phyloP scores from a whole-genome alignment of 2,329 filamentous ascomycete species.

The Diaporthe ilicicola region DNA sequence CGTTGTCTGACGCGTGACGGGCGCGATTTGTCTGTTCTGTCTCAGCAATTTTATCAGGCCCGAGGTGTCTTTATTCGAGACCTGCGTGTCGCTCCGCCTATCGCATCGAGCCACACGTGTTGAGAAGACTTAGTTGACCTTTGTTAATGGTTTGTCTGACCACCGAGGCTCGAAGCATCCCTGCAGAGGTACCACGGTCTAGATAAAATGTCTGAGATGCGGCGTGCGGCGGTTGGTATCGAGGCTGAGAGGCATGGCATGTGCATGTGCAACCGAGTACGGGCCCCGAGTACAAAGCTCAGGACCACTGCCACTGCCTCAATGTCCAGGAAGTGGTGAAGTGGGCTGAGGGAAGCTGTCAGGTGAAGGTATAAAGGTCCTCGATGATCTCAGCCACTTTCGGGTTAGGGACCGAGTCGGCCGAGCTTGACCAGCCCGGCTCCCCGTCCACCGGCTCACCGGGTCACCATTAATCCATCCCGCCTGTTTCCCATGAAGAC shows the following conservation, averaged over 20 bases:
- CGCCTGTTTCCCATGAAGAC: not conserved
- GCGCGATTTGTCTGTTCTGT: not conserved
- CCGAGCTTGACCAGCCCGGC: not conserved
- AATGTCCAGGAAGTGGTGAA: not conserved
- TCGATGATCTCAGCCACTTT: slow-evolving; percentile 16
- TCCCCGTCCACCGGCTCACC: slow-evolving; percentile 7
- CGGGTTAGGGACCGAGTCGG: slow-evolving; percentile 12
- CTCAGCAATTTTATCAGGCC: not conserved
- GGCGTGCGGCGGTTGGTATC: not conserved
- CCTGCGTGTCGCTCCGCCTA: not conserved
- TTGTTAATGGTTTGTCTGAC: not conserved
- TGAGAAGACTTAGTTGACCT: not conserved
- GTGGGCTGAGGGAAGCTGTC: slow-evolving; percentile 15
- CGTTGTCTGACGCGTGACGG: slow-evolving; percentile 2
- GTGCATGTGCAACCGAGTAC: not conserved
- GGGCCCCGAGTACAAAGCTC: too few relatives aligned
- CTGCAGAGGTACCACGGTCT: not conserved
- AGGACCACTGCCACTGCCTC: not conserved
- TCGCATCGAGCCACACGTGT: not conserved
- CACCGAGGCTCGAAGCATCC: not conserved
- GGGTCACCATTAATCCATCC: too few relatives aligned
- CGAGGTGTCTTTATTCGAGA: not conserved
- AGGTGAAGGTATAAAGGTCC: slow-evolving; percentile 10
- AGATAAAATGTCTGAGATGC: slow-evolving; percentile 1
- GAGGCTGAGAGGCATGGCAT: not conserved